Evolutionary conservation across 2,329 filamentous ascomycete genomes (phyloP).

Genomic region (Periglandula ipomoeae): DNA sequence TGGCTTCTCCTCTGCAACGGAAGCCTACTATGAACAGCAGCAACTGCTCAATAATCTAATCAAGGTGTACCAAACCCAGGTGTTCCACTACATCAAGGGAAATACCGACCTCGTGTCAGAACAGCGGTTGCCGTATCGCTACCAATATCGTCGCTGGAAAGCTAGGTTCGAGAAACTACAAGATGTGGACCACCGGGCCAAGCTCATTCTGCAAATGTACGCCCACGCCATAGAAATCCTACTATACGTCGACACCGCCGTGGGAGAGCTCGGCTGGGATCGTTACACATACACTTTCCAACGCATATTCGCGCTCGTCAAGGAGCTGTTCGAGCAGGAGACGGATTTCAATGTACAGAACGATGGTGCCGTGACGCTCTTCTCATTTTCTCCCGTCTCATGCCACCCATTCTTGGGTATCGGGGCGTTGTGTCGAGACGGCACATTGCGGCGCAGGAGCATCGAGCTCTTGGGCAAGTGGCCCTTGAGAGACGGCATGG

Average conservation of each 20-base stretch:
- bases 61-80: slow-evolving; percentile 1
- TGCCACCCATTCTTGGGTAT: slow-evolving; percentile 3
- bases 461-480: slow-evolving; percentile 1
- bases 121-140: background rate
- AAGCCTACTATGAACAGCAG: slow-evolving; percentile 5
- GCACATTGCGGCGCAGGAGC: background rate
- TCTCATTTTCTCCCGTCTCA: slow-evolving; percentile 1
- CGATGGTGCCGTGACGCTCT: background rate
- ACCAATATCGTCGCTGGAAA: slow-evolving; percentile 7
- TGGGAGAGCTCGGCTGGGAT: slow-evolving; percentile 2
- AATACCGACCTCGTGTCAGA: background rate
- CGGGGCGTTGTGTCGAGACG: slow-evolving; percentile 2
- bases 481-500: slow-evolving; percentile 4
- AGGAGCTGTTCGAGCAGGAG: slow-evolving; percentile 2
- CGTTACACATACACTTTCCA: slow-evolving; percentile 4
- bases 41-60: slow-evolving; percentile 2
- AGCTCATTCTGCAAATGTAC: slow-evolving; percentile 5
- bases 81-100: background rate
- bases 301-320: slow-evolving; percentile 1
- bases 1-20: background rate
- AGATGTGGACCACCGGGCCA: background rate
- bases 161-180: slow-evolving; percentile 5
- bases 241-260: background rate
- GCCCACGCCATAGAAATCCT: slow-evolving; percentile 2
- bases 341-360: background rate